Evolutionary conservation across 805 yeast species (phyloP), one percentile per base, ranked within the genome.

Genomic region (Blastobotrys muscicola): DNA sequence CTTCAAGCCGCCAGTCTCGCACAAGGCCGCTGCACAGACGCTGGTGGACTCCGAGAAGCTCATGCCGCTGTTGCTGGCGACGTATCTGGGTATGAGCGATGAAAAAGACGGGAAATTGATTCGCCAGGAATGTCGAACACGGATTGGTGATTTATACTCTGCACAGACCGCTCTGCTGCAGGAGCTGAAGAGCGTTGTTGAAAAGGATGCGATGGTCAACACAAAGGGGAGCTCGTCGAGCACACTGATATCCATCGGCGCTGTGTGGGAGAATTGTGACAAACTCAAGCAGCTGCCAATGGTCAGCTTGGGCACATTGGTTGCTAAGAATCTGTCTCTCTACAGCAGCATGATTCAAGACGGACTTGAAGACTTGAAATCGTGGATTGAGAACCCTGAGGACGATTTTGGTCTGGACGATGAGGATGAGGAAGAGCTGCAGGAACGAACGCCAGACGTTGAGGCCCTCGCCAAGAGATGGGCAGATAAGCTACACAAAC

Each of bases 261-360:
- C 73, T 55, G 66, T 84, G 3, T 85, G 94, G 94, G 69, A 76
- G n/a, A 59, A 66, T 30, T 80, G 87, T 57, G 83, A 78, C 44
- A 52, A 56, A 0, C 41, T 82, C 7, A 58, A 61, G 8, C 57
- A 61, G 7, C 55, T 74, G 13, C 52, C 74, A 4, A 62, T 65
- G 14, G 61, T 58, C 16, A 86, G 86, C 0, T 71, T 75, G 39
- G 48, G 76, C 12, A 82, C 78, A 2, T 54, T 78, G 1, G 60
- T 82, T 42, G 72, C 71, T 31, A 51, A 52, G 29, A 72, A 70
- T 43, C 61, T 82, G 3, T 66, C 64, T 44, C 65, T 65, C 41
- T 67, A 72, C 8, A 62, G 72, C 20, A 50, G 56, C 1, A 56
- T 82, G 44, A 65, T 81, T 5, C 72, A 68, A 13, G 90, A 82